phyloP scores from a whole-genome alignment of 73 alveolate genomes.

The Durusdinium trenchii region DNA sequence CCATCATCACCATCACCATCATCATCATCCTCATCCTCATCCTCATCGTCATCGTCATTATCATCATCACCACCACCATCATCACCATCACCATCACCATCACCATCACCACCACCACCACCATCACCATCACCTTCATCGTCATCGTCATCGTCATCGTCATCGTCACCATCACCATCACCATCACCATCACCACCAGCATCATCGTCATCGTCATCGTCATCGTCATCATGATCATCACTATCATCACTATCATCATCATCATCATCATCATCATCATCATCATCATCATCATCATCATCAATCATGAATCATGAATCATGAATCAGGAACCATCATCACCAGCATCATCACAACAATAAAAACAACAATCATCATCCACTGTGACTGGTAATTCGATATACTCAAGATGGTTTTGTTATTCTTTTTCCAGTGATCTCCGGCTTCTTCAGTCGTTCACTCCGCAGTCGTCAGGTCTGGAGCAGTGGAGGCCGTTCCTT shows the following conservation, averaged over 20 bases:
- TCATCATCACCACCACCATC: not conserved
- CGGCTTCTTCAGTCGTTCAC: no score
- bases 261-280: not conserved
- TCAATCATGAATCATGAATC: not conserved
- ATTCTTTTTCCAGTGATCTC: no score
- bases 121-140: not conserved
- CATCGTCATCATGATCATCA: not conserved
- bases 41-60: no score
- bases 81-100: not conserved
- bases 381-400: no score
- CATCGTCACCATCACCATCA: not conserved
- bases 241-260: not conserved
- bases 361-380: not conserved
- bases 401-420: no score
- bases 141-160: no score
- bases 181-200: not conserved
- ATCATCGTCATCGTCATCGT: no score
- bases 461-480: constrained; percentile 12
- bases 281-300: not conserved
- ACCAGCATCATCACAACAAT: not conserved
- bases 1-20: no score
- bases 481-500: constrained; percentile 6
- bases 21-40: no score
- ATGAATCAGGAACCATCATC: not conserved
- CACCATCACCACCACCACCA: not conserved